Percentiles rank a stretch among this genome's conserved stretches.
Conservation (phyloP, 2,329 filamentous ascomycete species). For the Zopfia rhizophila region DNA sequence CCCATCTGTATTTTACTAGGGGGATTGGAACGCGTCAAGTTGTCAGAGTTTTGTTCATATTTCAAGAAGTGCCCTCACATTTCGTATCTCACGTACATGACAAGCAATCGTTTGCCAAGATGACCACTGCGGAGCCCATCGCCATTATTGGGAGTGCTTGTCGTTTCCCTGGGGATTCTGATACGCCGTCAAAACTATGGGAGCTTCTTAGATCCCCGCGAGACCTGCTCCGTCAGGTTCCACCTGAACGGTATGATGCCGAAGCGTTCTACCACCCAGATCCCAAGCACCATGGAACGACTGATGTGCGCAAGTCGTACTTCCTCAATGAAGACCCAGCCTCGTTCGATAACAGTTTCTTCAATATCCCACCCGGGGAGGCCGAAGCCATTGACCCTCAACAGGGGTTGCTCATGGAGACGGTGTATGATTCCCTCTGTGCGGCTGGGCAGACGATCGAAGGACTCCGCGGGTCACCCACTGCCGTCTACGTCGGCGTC, state of each 20-base stretch:
- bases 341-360: conserved; percentile 33
- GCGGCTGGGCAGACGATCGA: conserved; percentile 17
- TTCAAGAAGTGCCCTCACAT: too few species aligned
- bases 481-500: conserved; percentile 14
- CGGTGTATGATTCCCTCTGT: conserved; percentile 27
- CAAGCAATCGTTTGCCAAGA: too few species aligned
- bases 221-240: conserved; percentile 36
- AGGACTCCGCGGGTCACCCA: conserved; percentile 14
- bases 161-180: conserved; percentile 20
- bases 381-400: conserved; percentile 35
- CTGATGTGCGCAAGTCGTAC: conserved; percentile 6
- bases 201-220: conserved; percentile 14
- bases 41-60: too few species aligned
- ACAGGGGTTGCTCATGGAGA: conserved; percentile 32
- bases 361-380: conserved; percentile 27
- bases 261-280: conserved; percentile 26
- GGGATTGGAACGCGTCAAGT: too few species aligned
- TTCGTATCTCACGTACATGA: too few species aligned
- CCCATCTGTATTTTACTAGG: too few species aligned
- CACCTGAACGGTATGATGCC: conserved; percentile 44
- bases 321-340: conserved; percentile 28
- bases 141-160: conserved; percentile 47
- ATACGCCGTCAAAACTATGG: conserved; percentile 19
- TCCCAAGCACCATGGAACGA: conserved; percentile 11
- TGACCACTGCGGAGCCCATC: too few species aligned